phyloP scores from a whole-genome alignment of 2,329 filamentous ascomycete species.

The Scorias spongiosa region DNA sequence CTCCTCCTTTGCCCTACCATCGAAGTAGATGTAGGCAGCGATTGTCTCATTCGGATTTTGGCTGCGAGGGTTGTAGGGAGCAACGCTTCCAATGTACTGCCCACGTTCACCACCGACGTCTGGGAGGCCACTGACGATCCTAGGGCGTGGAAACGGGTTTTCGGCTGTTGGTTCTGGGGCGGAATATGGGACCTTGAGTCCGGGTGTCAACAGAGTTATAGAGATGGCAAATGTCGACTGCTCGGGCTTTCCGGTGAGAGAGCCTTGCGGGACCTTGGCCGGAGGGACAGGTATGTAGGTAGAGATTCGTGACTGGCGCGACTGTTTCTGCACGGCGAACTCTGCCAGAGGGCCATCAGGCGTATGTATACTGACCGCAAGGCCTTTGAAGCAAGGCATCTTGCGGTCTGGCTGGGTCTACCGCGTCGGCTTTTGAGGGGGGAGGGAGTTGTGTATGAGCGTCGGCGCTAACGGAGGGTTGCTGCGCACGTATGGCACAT shows the following conservation, averaged over 20 bases:
- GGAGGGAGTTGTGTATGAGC: no score
- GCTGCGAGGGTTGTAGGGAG: conserved; percentile 82
- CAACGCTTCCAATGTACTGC: conserved; percentile 44
- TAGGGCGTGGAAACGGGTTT: conserved; percentile 67
- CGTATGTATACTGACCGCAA: conserved; percentile 91
- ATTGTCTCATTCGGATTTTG: conserved; percentile 92
- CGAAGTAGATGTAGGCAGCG: conserved; percentile 97
- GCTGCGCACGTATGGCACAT: no score
- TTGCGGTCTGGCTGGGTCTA: conserved; percentile 11
- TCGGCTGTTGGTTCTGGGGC: conserved; percentile 63
- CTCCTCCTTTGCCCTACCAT: conserved; percentile 87
- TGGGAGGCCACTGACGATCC: conserved; percentile 60
- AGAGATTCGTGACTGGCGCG: conserved; percentile 79
- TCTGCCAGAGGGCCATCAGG: conserved; percentile 70
- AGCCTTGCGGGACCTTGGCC: conserved; percentile 53
- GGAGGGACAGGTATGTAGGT: conserved; percentile 94
- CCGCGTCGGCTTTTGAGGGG: no score
- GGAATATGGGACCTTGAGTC: conserved; percentile 81
- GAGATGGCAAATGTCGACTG: conserved; percentile 96
- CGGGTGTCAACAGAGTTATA: conserved; percentile 83
- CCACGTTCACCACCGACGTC: conserved; percentile 37
- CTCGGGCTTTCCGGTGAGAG: conserved; percentile 61
- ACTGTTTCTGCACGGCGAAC: conserved; percentile 89
- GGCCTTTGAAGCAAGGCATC: conserved; percentile 98
- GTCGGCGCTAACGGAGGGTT: no score